Evolutionary conservation across 495 filamentous ascomycete species (phyloP).

Genomic region (Penicillium atrosanguineum): DNA sequence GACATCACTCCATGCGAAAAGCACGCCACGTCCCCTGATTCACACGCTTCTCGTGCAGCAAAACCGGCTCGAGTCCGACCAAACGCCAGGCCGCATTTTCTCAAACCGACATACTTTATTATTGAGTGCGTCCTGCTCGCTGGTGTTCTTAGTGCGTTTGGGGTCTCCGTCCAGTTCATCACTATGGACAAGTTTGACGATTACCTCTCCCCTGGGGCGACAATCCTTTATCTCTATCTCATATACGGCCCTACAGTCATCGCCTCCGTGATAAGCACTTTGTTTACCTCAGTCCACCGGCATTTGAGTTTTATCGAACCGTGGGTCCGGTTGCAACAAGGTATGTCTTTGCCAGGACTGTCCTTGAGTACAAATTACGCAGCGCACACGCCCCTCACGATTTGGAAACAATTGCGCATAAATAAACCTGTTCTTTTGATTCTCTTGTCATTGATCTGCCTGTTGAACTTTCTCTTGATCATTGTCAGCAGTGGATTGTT

Average conservation of each 20-base stretch:
- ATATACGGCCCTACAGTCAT: conserved; percentile 21
- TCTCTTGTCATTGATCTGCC: conserved; percentile 9
- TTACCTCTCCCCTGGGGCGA: conserved; percentile 2
- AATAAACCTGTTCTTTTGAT: conserved; percentile 5
- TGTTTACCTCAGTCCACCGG: conserved; percentile 22
- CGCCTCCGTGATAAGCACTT: conserved; percentile 23
- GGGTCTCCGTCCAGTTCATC: conserved; percentile 10
- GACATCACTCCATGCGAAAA: conserved; percentile 9
- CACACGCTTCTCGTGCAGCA: background rate
- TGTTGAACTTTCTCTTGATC: conserved; percentile 15
- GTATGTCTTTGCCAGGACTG: conserved; percentile 1
- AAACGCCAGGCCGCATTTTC: conserved; percentile 25
- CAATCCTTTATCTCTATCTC: conserved; percentile 11
- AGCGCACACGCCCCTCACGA: conserved; percentile 9
- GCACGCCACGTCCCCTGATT: background rate
- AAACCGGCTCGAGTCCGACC: conserved; percentile 2
- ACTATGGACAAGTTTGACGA: conserved; percentile 11
- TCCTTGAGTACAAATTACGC: conserved; percentile 19
- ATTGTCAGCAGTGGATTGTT: conserved; percentile 25
- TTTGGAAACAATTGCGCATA: conserved; percentile 2
- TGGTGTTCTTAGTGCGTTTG: conserved; percentile 10
- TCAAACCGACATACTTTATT: conserved; percentile 19
- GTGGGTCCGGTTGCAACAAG: conserved; percentile 20
- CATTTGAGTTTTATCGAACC: conserved; percentile 22
- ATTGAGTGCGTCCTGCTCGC: conserved; percentile 19